Evolutionary conservation across 805 yeast species (phyloP).

Genomic region (Ogataea philodendri): DNA sequence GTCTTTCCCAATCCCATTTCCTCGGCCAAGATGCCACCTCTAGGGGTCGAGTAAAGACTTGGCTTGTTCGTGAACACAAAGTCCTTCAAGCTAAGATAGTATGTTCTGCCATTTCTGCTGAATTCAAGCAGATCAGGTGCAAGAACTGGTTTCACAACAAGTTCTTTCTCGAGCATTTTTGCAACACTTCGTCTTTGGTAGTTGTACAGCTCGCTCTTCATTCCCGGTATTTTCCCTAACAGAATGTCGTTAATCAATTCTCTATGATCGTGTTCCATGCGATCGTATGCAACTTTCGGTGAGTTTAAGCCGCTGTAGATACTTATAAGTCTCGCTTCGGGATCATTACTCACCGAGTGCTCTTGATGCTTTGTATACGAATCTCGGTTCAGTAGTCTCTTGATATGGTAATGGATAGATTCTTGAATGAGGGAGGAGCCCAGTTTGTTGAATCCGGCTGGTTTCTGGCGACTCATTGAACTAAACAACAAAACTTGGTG

Average conservation of each 20-base stretch:
- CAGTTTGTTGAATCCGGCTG: not conserved
- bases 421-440: conserved; percentile 7
- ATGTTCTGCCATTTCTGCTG: not conserved
- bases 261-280: conserved; percentile 22
- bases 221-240: conserved; percentile 41
- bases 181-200: conserved; percentile 62
- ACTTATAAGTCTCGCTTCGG: conserved; percentile 27
- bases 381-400: conserved; percentile 34
- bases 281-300: conserved; percentile 26
- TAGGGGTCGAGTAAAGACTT: conserved; percentile 44
- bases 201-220: conserved; percentile 49
- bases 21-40: conserved; percentile 65
- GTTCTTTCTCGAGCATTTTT: conserved; percentile 57
- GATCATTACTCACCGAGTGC: conserved; percentile 14
- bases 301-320: conserved; percentile 39
- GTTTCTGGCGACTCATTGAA: conserved; percentile 1
- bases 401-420: conserved; percentile 32
- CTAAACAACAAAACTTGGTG: conserved; percentile 14
- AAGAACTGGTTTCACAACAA: conserved; percentile 25
- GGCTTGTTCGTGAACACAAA: conserved; percentile 38
- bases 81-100: conserved; percentile 39
- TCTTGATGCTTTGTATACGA: conserved; percentile 16
- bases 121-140: conserved; percentile 25
- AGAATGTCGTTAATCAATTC: conserved; percentile 25
- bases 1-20: conserved; percentile 72